A percentile compares a stretch with the other conserved stretches of the same genome.
Conservation (phyloP, 2,329 filamentous ascomycete species). For the Penicillium sp. region DNA sequence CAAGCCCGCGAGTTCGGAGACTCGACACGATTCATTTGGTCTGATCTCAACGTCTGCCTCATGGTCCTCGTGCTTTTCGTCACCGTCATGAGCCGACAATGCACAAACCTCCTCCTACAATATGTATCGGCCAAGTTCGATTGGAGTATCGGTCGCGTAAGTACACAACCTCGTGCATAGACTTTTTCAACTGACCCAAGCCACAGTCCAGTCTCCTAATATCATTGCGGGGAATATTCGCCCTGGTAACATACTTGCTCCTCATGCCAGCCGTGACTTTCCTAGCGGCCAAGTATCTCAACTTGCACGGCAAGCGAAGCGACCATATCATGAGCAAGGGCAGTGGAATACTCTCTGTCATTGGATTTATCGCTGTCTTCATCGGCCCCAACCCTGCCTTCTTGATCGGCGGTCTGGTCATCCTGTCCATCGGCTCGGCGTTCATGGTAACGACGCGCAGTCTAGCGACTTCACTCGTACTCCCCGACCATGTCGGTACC, state of each 20-base stretch:
- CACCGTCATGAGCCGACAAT: slow-evolving; percentile 23
- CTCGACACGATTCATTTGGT: slow-evolving; percentile 28
- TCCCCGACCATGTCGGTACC: slow-evolving; percentile 28
- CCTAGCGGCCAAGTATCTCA: slow-evolving; percentile 15
- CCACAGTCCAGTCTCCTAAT: slow-evolving; percentile 30
- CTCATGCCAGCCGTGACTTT: slow-evolving; percentile 24
- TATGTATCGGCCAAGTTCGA: slow-evolving; percentile 32
- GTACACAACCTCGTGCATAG: not conserved
- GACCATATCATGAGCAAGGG: slow-evolving; percentile 25
- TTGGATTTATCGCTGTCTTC: slow-evolving; percentile 23
- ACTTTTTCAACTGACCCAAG: slow-evolving; percentile 3
- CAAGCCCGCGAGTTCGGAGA: slow-evolving; percentile 21
- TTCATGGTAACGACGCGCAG: slow-evolving; percentile 26
- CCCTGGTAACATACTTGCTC: slow-evolving; percentile 22
- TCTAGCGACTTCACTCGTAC: slow-evolving; percentile 29
- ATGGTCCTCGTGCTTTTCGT: slow-evolving; percentile 26
- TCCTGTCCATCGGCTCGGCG: slow-evolving; percentile 27
- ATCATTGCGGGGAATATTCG: slow-evolving; percentile 26
- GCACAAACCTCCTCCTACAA: slow-evolving; percentile 28
- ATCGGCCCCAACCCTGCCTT: slow-evolving; percentile 17
- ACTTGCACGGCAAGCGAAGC: slow-evolving; percentile 20
- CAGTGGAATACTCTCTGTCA: slow-evolving; percentile 17
- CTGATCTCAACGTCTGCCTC: slow-evolving; percentile 20
- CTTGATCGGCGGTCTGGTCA: slow-evolving; percentile 24
- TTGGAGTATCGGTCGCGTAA: slow-evolving; percentile 31